phyloP scores from a whole-genome alignment of 2,329 filamentous ascomycete genomes.

The Arthroderma uncinatum region DNA sequence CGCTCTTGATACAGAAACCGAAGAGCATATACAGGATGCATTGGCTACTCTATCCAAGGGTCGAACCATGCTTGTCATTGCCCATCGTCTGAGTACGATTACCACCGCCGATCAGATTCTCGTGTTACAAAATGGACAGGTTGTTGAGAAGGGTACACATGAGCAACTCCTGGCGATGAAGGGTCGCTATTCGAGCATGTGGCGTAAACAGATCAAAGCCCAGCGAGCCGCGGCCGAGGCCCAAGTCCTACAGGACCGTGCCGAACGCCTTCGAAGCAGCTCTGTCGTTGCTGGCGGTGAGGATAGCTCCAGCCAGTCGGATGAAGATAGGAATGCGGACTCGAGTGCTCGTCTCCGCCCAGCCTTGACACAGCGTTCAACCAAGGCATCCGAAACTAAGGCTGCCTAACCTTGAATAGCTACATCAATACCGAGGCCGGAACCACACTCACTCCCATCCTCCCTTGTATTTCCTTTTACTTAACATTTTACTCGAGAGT shows the following conservation, averaged over 20 bases:
- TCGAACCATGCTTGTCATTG: conserved; percentile 89
- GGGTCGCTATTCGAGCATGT: conserved; percentile 73
- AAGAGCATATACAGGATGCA: conserved; percentile 83
- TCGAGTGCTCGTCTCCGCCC: conserved; percentile 9
- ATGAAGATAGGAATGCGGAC: conserved; percentile 30
- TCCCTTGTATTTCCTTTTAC: background rate
- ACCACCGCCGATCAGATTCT: conserved; percentile 77
- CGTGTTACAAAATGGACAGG: conserved; percentile 63
- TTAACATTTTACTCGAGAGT: conserved; percentile 1
- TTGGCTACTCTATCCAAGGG: conserved; percentile 70
- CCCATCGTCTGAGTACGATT: conserved; percentile 76
- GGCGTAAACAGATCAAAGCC: conserved; percentile 76
- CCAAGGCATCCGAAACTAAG: conserved; percentile 9
- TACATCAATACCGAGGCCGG: background rate
- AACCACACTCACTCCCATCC: background rate
- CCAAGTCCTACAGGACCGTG: conserved; percentile 35
- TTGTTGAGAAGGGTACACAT: conserved; percentile 69
- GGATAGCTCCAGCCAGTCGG: conserved; percentile 40
- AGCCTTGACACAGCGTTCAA: conserved; percentile 10
- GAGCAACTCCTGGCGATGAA: conserved; percentile 58
- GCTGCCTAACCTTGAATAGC: background rate
- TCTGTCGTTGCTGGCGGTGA: conserved; percentile 30
- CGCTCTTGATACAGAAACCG: conserved; percentile 80
- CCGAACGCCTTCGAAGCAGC: conserved; percentile 33
- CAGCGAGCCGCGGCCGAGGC: conserved; percentile 57